Base-by-base conservation (phyloP, 371 early-diverging fungal species). In the Rozella allomycis region DNA sequence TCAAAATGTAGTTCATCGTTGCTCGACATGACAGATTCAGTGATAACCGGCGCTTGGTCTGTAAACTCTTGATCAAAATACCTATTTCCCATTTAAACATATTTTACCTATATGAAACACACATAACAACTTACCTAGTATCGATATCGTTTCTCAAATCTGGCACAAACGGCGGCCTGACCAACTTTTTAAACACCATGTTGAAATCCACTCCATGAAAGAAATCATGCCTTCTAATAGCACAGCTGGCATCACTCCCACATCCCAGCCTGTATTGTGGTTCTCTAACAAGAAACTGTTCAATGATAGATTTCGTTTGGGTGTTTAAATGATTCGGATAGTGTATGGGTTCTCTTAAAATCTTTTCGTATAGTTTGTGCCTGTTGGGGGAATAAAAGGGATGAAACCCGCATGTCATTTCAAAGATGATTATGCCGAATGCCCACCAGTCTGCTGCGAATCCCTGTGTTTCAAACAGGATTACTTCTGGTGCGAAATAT, bases 371-470 rank as follows among this genome's bases (percentile, higher is more conserved):
- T n/a, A 17, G 4, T 22, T 31, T 12, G 5, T 20, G 11, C n/a
- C 11, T 6, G 17, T 31, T 17, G 8, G 8, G 11, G 14, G n/a
- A 18, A 19, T 31, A 31, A 22, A 31, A 6, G 4, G 32, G 32
- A 22, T 18, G 32, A 31, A 17, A 31, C 6, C 32, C 32, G 20
- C 19, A 20, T 33, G 41, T 27, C 32, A 54, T 29, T 36, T 55
- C 47, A 38, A 45, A 54, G 7, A 54, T 26, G 12, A 49, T 32
- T 10, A 55, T 42, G 2, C 48, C 59, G 7, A 49, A 28, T n/a
- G 48, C 27, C 58, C 58, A 58, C 31, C 54, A 40, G 37, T 58
- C 58, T 12, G 34, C 39, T 1, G 11, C 28, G 16, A 30, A 42
- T 13, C 40, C 43, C 26, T 50, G 46, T 35, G 38, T 40, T 22